phyloP scores from a whole-genome alignment of 73 alveolate genomes.

The Paramecium sexaurelia region DNA sequence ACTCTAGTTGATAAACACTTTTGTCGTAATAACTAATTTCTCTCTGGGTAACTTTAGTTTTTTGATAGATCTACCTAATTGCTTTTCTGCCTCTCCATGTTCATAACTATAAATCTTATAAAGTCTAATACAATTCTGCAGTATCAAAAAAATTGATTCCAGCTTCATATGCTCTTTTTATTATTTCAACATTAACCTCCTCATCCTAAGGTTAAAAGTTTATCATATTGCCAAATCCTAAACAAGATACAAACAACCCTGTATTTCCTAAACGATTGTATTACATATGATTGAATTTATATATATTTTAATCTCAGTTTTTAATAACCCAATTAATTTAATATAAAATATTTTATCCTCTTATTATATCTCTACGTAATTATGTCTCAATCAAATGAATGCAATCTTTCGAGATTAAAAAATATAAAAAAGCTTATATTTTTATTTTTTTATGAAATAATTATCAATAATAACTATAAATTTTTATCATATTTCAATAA shows the following conservation, averaged over 20 bases:
- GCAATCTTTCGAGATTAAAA: too few species aligned
- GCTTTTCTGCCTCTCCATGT: slow-evolving; percentile 81
- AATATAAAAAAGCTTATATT: too few species aligned
- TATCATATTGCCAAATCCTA: slow-evolving; percentile 49
- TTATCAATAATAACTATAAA: too few species aligned
- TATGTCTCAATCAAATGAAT: too few species aligned
- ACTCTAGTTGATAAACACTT: slow-evolving; percentile 72
- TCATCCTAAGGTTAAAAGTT: slow-evolving; percentile 53
- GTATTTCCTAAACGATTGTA: slow-evolving; percentile 40
- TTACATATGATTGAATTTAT: slow-evolving; percentile 7
- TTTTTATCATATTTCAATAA: too few species aligned
- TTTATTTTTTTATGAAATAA: too few species aligned
- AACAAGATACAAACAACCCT: slow-evolving; percentile 21
- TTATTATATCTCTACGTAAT: too few species aligned
- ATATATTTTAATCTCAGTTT: too few species aligned
- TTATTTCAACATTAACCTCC: not conserved
- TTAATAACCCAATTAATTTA: not conserved
- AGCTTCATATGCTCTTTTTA: slow-evolving; percentile 69
- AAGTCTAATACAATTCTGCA: not conserved
- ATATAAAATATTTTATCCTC: too few species aligned
- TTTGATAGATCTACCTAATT: slow-evolving; percentile 73
- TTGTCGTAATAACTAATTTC: slow-evolving; percentile 88
- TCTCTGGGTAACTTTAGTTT: slow-evolving; percentile 67
- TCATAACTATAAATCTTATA: slow-evolving; percentile 71
- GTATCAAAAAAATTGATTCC: slow-evolving; percentile 95